A percentile compares a stretch with the other conserved stretches of the same genome.
Evolutionary conservation across 441 rosid species (phyloP).

Genomic region (Raphanus hybrid): DNA sequence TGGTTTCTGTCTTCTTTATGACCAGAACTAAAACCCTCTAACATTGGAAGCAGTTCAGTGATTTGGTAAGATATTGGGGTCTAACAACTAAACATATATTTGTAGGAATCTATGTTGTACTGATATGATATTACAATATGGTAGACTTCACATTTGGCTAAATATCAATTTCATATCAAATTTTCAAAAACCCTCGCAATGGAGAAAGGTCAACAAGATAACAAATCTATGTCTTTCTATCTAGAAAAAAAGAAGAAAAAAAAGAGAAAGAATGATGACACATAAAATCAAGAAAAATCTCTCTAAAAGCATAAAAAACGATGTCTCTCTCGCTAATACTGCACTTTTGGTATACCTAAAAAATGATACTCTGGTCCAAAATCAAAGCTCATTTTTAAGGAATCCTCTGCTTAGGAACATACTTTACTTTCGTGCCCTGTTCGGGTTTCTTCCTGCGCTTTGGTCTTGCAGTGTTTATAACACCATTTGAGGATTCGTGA

Average conservation of each 20-base stretch:
- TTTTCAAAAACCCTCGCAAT: slow-evolving; percentile 27
- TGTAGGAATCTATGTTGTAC: slow-evolving; percentile 4
- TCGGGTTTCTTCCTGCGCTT: slow-evolving; percentile 61
- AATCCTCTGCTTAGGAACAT: slow-evolving; percentile 74
- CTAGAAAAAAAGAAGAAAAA: background rate
- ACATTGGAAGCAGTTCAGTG: slow-evolving; percentile 28
- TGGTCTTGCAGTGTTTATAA: slow-evolving; percentile 32
- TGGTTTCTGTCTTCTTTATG: slow-evolving; percentile 6
- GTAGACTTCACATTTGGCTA: slow-evolving; percentile 8
- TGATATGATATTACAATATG: background rate
- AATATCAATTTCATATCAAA: slow-evolving; percentile 23
- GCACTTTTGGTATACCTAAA: slow-evolving; percentile 45
- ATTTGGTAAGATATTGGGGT: slow-evolving; percentile 26
- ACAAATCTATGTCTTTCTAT: slow-evolving; percentile 32
- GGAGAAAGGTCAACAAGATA: slow-evolving; percentile 30
- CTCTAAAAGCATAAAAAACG: slow-evolving; percentile 37
- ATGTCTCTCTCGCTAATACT: slow-evolving; percentile 34
- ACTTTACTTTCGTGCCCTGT: slow-evolving; percentile 70
- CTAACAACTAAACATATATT: slow-evolving; percentile 37
- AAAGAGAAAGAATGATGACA: slow-evolving; percentile 3
- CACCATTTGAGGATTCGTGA: slow-evolving; percentile 38
- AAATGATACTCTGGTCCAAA: slow-evolving; percentile 36
- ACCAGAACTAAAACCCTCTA: background rate
- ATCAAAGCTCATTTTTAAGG: slow-evolving; percentile 22
- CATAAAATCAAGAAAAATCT: slow-evolving; percentile 26